Evolutionary conservation across 345 rosid species (phyloP), one percentile per base, ranked within the genome.

Genomic region (Populus nigra): DNA sequence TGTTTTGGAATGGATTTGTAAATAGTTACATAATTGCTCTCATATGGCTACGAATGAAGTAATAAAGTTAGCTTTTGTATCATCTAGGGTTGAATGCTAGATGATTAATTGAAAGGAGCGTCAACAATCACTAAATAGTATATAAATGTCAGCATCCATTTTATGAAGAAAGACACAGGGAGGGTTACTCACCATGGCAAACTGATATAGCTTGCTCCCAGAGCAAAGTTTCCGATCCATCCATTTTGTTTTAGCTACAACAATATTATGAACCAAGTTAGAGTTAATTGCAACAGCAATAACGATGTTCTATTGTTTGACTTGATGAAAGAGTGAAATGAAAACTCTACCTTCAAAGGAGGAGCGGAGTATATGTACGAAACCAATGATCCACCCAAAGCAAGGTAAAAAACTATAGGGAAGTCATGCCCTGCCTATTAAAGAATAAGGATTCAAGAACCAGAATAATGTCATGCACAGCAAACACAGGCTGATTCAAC

Each of bases 321-420:
- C 17, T 70, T 78, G 50, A 70, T 38, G 20, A 43, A 38, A 72
- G 39, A 73, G 73, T 78, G 69, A 20, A 82, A 80, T 69, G 47
- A 62, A 73, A 73, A 59, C 0, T 11, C 73, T 78, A 92, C 99
- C 98, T 93, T 96, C 59, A 96, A 83, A 82, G 99, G 99, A 27
- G 99, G 99, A 84, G 98, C 99, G 65, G 99, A 96, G 88, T 96
- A 96, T 79, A 93, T 88, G 85, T 90, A 93, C 8, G 99, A 93
- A n/a, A 96, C 82, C 76, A 96, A 89, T 66, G 99, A 96, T 81
- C 99, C 99, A 72, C 99, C 99, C 78, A 93, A 11, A 76, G 99
- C 99, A 82, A 96, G 99, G 85, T 88, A 92, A 71, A 93, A 92
- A 59, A 93, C 2, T 73, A 81, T 81, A 29, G 99, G 99, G 75